A percentile compares a stretch with the other conserved stretches of the same genome.
Conservation (phyloP, 495 filamentous ascomycete genomes). For the Neurospora sp. region DNA sequence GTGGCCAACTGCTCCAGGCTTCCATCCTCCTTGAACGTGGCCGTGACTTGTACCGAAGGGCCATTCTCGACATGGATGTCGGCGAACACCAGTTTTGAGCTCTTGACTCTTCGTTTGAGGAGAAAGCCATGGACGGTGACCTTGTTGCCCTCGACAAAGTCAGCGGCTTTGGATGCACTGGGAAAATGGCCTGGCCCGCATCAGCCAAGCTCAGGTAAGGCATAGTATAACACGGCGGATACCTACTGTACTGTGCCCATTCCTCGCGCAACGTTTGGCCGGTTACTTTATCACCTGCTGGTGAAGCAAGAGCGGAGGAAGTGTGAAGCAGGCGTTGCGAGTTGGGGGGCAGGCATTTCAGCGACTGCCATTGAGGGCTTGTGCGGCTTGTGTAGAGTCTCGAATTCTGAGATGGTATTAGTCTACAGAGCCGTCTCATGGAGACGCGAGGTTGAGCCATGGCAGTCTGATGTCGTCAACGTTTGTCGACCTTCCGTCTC, state of each 20-base stretch:
- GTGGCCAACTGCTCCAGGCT: slow-evolving; percentile 14
- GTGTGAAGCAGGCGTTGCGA: slow-evolving; percentile 8
- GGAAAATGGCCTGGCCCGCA: slow-evolving; percentile 41
- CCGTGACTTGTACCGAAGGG: slow-evolving; percentile 27
- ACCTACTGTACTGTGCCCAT: slow-evolving; percentile 22
- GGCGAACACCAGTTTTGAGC: slow-evolving; percentile 60
- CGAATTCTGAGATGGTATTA: not conserved
- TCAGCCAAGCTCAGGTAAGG: not conserved
- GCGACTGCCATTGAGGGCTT: not conserved
- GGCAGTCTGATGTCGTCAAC: not conserved
- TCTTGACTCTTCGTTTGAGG: slow-evolving; percentile 48
- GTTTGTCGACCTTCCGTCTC: not conserved
- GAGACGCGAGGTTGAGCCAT: slow-evolving; percentile 16
- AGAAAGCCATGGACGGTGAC: slow-evolving; percentile 69
- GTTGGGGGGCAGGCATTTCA: not conserved
- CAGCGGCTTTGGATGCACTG: slow-evolving; percentile 28
- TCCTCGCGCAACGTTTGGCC: slow-evolving; percentile 11
- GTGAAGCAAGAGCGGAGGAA: not conserved
- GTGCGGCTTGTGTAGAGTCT: not conserved
- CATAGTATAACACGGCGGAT: not conserved
- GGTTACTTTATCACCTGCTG: not conserved
- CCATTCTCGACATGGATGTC: slow-evolving; percentile 35
- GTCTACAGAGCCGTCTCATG: slow-evolving; percentile 13
- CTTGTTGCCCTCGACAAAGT: slow-evolving; percentile 29
- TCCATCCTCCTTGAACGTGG: slow-evolving; percentile 13